Evolutionary conservation across 768 basidiomycete genomes (phyloP), one percentile per base, ranked within the genome.

Genomic region (Agaricus bisporus): DNA sequence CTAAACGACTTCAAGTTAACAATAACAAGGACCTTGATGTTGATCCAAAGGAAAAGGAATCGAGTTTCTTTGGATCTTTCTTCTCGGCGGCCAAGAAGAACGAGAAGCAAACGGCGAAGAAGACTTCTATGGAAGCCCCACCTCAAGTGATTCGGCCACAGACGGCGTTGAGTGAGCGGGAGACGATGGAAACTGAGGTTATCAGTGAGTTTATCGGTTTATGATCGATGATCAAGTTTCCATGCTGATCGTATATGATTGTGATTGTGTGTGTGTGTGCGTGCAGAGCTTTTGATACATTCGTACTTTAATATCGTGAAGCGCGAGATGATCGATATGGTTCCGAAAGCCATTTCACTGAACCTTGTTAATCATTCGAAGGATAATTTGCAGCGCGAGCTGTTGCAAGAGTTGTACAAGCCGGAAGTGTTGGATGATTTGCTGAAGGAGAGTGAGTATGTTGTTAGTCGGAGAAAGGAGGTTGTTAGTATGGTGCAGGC

Each of bases 311-410:
- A 97, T 73, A 94, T 98, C 59, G 92, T 98, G 51, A 98, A 99
- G 74, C 87, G 95, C 55, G 95, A 98, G 71, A 93, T 98, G 90
- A 98, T 98, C 63, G 95, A 98, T 70, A 97, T 97, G 93, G 91
- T 98, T 22, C 95, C 95, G 7, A 99, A 99, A 70, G 91, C 91
- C 15, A 92, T 97, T 66, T 83, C 88, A 9, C 73, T 90, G 58
- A 98, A 91, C 14, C 82, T 98, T 35, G 95, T 99, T 47, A 88
- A 84, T 65, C 85, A 85, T 69, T 86, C 95, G 56, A 98, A 97
- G 70, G 97, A 98, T 71, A 84, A 91, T 67, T 74, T 99, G 55
- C 97, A 99, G 73, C 80, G 86, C 56, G 95, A 97, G 69, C 78
- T 99, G 38, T 71, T 99, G 49, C 91, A 97, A 66, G 91, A 98